Percentiles rank a stretch among this genome's conserved stretches.
Conservation (phyloP, 345 rosid genomes). For the Firmiana major region DNA sequence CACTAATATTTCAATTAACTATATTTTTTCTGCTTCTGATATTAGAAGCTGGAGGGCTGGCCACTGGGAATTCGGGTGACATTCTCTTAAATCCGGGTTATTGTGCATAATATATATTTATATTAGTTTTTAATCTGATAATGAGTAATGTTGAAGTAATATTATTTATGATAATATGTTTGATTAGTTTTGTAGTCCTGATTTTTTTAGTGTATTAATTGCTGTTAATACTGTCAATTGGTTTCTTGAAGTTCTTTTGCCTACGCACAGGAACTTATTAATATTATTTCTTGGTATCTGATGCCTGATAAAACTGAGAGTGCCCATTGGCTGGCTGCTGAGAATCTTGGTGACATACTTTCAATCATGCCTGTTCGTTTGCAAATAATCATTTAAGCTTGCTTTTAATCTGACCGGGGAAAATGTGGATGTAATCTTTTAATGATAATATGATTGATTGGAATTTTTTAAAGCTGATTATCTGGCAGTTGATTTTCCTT, state of each 20-base stretch:
- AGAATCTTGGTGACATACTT: background rate
- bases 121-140: background rate
- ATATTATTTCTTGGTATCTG: background rate
- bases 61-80: background rate
- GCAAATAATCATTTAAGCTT: background rate
- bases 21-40: background rate
- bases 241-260: background rate
- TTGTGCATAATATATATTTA: background rate
- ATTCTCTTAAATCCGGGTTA: background rate
- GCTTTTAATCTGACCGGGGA: background rate
- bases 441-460: background rate
- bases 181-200: background rate
- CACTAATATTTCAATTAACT: background rate
- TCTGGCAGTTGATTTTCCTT: background rate
- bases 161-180: background rate
- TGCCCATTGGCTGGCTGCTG: background rate
- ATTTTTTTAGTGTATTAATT: background rate
- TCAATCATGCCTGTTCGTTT: background rate
- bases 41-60: background rate
- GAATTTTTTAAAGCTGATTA: background rate
- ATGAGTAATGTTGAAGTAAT: background rate
- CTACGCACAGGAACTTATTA: background rate
- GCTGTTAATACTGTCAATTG: background rate
- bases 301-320: background rate
- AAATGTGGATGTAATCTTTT: background rate